phyloP scores from a whole-genome alignment of 2,329 filamentous ascomycete genomes.

The Diplocarpon rosae region DNA sequence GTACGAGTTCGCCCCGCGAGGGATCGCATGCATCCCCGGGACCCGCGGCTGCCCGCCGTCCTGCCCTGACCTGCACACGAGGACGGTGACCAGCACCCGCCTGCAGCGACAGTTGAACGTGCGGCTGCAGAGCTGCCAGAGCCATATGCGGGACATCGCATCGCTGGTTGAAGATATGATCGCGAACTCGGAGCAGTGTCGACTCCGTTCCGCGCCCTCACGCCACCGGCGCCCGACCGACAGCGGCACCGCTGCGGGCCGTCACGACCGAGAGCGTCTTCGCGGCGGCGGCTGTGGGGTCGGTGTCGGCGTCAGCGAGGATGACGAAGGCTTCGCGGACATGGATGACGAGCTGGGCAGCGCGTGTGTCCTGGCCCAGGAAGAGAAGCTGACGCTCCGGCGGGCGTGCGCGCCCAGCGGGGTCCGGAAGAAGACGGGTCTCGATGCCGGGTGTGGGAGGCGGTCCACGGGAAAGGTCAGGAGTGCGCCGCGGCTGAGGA shows the following conservation, averaged over 20 bases:
- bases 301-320: slow-evolving; percentile 1
- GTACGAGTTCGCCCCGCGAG: slow-evolving; percentile 2
- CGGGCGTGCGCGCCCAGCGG: slow-evolving; percentile 15
- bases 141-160: slow-evolving; percentile 18
- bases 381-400: slow-evolving; percentile 12
- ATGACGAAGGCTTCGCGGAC: slow-evolving; percentile 21
- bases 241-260: not conserved
- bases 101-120: slow-evolving; percentile 20
- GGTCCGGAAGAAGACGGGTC: slow-evolving; percentile 13
- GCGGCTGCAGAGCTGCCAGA: slow-evolving; percentile 15
- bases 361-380: not conserved
- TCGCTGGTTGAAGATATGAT: slow-evolving; percentile 20
- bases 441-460: not conserved
- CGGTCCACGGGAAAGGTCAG: slow-evolving; percentile 6
- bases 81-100: slow-evolving; percentile 11
- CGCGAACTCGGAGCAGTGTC: slow-evolving; percentile 16
- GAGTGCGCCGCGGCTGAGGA: slow-evolving; percentile 14
- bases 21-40: slow-evolving; percentile 11
- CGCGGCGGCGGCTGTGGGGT: not conserved
- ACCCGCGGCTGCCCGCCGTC: slow-evolving; percentile 7
- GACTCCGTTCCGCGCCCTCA: slow-evolving; percentile 5
- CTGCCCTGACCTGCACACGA: not conserved
- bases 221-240: not conserved
- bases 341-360: slow-evolving; percentile 6
- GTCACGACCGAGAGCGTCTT: not conserved